phyloP scores from a whole-genome alignment of 768 basidiomycete genomes.

The Mycena vulgaris region DNA sequence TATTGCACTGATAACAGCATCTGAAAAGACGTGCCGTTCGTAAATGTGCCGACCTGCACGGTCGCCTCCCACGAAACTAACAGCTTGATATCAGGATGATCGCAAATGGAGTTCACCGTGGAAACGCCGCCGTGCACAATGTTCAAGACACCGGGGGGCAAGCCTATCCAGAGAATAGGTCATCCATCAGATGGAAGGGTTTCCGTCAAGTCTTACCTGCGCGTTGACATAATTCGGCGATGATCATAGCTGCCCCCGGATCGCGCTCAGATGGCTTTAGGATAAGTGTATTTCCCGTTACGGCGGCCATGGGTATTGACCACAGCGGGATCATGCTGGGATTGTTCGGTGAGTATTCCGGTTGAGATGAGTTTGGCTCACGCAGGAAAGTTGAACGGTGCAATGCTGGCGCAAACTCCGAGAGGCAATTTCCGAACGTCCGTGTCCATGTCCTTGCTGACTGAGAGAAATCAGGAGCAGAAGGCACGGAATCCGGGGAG shows the following conservation, averaged over 20 bases:
- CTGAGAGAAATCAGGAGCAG: conserved; percentile 52
- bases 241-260: conserved; percentile 97
- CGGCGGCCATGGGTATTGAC: conserved; percentile 92
- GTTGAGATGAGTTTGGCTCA: conserved; percentile 52
- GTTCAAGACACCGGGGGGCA: conserved; percentile 90
- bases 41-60: conserved; percentile 95
- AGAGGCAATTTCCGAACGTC: conserved; percentile 87
- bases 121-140: conserved; percentile 92
- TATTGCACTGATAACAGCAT: neutral
- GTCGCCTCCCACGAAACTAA: conserved; percentile 97
- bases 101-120: conserved; percentile 95
- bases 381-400: conserved; percentile 95
- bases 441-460: conserved; percentile 98
- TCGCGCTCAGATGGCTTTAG: conserved; percentile 98
- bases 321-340: conserved; percentile 95
- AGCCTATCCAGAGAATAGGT: conserved; percentile 55
- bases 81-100: conserved; percentile 93
- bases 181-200: neutral
- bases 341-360: conserved; percentile 5
- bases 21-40: conserved; percentile 67
- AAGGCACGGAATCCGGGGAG: neutral
- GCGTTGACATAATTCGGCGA: conserved; percentile 93
- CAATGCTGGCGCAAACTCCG: conserved; percentile 89
- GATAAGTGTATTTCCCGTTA: conserved; percentile 94
- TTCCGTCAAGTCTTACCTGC: conserved; percentile 66